Evolutionary conservation across 2,329 filamentous ascomycete species (phyloP), one percentile per base, ranked within the genome.

Genomic region (Exophiala sideris): DNA sequence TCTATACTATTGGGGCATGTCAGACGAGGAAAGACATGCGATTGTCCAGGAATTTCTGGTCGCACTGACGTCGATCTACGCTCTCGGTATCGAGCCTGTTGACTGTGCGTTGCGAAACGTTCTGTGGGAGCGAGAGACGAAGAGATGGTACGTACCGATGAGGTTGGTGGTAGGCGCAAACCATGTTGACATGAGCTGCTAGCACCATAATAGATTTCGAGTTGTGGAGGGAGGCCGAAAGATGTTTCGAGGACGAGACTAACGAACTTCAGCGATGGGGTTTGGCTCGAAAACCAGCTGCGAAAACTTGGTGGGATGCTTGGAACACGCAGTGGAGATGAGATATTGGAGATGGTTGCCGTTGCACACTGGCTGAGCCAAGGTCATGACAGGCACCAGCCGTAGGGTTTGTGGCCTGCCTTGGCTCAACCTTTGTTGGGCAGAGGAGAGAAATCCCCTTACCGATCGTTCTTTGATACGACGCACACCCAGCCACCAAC

Each of bases 131-230:
- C 47, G 32, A 10, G 57, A 53, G 45, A 59, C 53, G 8, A 46
- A 51, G 21, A 59, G 21, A 50, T 61, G 59, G 54, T 56, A 52
- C 4, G 35, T 20, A 12, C 8, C 21, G 33, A 7, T 14, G 2
- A 35, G 40, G 16, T 45, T 39, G 7, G 9, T 9, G 12, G 14
- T 40, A 9, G 14, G 18, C 21, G 2, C 9, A 5, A 14, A 14
- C 41, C 29, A n/a, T 24, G 10, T 12, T 44, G 20, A n/a, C 41
- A 7, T 29, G 3, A 29, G 24, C 29, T 9, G 18, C 16, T 14
- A 57, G 54, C 38, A 59, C 52, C 21, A 60, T 63, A 18, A 62
- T 63, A 35, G 61, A 63, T 40, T 62, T 63, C 38, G 61, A 63
- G 36, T 38, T 63, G 5, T 63, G 61, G 61, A 52, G 60, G 20